A percentile compares a stretch with the other conserved stretches of the same genome.
Evolutionary conservation across 352 stramenopile genomes (phyloP).

Genomic region (Phytophthora vignae): DNA sequence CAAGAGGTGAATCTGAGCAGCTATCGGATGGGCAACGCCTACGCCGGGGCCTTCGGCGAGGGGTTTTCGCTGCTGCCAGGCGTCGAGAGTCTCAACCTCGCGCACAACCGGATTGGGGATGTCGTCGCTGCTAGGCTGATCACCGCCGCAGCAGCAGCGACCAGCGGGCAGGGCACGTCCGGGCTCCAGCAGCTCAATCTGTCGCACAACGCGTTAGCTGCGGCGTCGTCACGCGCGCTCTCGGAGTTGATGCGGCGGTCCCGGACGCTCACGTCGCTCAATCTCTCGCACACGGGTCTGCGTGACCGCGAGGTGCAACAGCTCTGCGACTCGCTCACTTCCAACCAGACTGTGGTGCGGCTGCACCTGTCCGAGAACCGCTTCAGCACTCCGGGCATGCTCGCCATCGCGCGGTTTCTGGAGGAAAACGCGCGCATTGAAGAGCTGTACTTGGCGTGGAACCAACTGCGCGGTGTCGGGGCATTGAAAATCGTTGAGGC

Average conservation of each 20-base stretch:
- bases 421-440: conserved; percentile 82
- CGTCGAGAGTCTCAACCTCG: conserved; percentile 75
- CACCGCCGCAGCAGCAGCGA: conserved; percentile 25
- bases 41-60: conserved; percentile 65
- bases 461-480: conserved; percentile 72
- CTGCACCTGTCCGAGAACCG: conserved; percentile 81
- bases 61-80: conserved; percentile 69
- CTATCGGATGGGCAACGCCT: conserved; percentile 73
- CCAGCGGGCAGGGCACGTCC: conserved; percentile 21
- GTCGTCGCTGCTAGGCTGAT: conserved; percentile 63
- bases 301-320: conserved; percentile 66
- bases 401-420: conserved; percentile 73
- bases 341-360: conserved; percentile 69
- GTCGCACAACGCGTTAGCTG: conserved; percentile 64
- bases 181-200: conserved; percentile 70
- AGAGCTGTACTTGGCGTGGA: conserved; percentile 82
- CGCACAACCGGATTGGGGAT: conserved; percentile 78
- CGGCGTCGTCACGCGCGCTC: conserved; percentile 48
- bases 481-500: conserved; percentile 79
- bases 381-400: conserved; percentile 66
- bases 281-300: conserved; percentile 73
- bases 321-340: conserved; percentile 79
- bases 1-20: conserved; percentile 80
- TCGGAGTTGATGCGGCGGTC: conserved; percentile 49
- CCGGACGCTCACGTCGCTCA: conserved; percentile 66